phyloP scores from a whole-genome alignment of 2,329 filamentous ascomycete species.

The Xylariaceae sp. region DNA sequence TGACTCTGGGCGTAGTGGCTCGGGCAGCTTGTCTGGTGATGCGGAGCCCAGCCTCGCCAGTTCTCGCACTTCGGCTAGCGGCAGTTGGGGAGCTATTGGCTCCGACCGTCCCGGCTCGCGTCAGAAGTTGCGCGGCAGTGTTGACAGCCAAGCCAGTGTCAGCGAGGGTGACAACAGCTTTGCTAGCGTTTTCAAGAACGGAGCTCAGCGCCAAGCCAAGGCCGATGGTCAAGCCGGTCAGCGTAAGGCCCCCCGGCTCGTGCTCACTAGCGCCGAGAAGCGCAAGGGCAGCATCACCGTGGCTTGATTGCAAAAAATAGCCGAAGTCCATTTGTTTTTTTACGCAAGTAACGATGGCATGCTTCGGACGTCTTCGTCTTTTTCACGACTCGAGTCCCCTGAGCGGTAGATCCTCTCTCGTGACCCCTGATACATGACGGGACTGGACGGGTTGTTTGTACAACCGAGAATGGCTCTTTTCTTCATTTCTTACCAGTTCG shows the following conservation, averaged over 20 bases:
- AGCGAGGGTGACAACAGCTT: slow-evolving; percentile 56
- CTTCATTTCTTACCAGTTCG: slow-evolving; percentile 24
- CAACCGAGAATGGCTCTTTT: slow-evolving; percentile 26
- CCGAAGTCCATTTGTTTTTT: slow-evolving; percentile 18
- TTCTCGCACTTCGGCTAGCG: slow-evolving; percentile 71
- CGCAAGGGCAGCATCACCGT: slow-evolving; percentile 57
- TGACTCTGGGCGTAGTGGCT: slow-evolving; percentile 65
- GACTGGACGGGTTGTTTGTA: slow-evolving; percentile 23
- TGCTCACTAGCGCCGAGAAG: slow-evolving; percentile 86
- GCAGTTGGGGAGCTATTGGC: slow-evolving; percentile 71
- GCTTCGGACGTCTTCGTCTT: slow-evolving; percentile 28
- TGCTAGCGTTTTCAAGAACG: slow-evolving; percentile 61
- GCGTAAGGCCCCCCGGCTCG: slow-evolving; percentile 79
- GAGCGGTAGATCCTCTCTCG: slow-evolving; percentile 30
- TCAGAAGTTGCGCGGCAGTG: slow-evolving; percentile 59
- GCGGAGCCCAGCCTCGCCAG: slow-evolving; percentile 63
- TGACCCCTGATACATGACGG: slow-evolving; percentile 23
- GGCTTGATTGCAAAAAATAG: slow-evolving; percentile 21
- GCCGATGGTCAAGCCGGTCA: slow-evolving; percentile 54
- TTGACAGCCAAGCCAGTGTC: slow-evolving; percentile 61
- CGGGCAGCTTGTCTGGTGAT: slow-evolving; percentile 75
- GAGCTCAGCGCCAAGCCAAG: slow-evolving; percentile 47
- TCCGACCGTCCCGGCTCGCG: slow-evolving; percentile 73
- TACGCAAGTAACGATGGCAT: slow-evolving; percentile 30
- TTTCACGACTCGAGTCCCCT: slow-evolving; percentile 25